Evolutionary conservation across 805 yeast genomes (phyloP).

Genomic region (Starmerella geochares): DNA sequence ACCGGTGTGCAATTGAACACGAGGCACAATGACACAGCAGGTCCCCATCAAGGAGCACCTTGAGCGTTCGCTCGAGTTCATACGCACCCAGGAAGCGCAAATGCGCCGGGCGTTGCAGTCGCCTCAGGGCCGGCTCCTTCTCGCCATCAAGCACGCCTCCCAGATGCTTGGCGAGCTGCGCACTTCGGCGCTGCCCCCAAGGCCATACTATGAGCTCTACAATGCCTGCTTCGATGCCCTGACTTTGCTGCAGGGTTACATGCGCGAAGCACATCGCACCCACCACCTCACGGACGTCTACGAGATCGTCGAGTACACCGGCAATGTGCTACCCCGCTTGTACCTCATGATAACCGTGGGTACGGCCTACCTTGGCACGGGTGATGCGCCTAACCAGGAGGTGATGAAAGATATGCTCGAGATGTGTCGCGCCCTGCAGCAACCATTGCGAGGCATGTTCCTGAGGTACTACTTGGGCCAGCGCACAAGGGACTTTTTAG

Average conservation of each 20-base stretch:
- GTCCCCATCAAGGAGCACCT: slow-evolving; percentile 26
- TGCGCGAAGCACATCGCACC: slow-evolving; percentile 56
- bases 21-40: background rate
- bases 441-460: slow-evolving; percentile 85
- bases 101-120: slow-evolving; percentile 70
- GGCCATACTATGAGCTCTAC: slow-evolving; percentile 87
- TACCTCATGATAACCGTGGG: slow-evolving; percentile 95
- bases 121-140: slow-evolving; percentile 57
- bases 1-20: background rate
- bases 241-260: slow-evolving; percentile 51
- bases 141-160: slow-evolving; percentile 79
- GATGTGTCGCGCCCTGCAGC: slow-evolving; percentile 95
- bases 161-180: slow-evolving; percentile 72
- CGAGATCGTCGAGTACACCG: slow-evolving; percentile 86
- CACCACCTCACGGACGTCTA: slow-evolving; percentile 79
- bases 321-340: slow-evolving; percentile 82
- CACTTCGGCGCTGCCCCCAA: slow-evolving; percentile 66
- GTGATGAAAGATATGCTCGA: slow-evolving; percentile 93
- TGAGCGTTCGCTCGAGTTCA: slow-evolving; percentile 41
- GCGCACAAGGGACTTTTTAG: slow-evolving; percentile 59
- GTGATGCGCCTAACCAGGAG: slow-evolving; percentile 71
- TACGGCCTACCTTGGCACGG: slow-evolving; percentile 67
- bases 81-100: slow-evolving; percentile 58
- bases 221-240: slow-evolving; percentile 74
- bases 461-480: slow-evolving; percentile 82